phyloP scores from a whole-genome alignment of 2,329 filamentous ascomycete genomes.

The Aureobasidium sp. region DNA sequence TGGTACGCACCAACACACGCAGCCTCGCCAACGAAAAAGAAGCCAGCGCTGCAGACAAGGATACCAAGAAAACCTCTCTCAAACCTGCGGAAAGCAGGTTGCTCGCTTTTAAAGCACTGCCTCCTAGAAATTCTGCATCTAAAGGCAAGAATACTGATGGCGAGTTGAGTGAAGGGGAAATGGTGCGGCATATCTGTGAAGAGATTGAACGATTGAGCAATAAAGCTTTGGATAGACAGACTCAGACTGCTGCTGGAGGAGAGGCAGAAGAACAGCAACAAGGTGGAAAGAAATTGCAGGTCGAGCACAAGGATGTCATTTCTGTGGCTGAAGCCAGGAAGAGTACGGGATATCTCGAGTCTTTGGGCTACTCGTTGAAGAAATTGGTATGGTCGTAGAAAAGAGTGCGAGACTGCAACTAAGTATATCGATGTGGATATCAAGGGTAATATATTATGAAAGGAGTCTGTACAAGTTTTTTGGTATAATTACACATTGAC shows the following conservation, averaged over 20 bases:
- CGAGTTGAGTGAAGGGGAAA: slow-evolving; percentile 41
- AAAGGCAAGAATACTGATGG: slow-evolving; percentile 19
- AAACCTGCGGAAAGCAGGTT: slow-evolving; percentile 24
- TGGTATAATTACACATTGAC: too few relatives aligned
- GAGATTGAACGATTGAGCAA: slow-evolving; percentile 63
- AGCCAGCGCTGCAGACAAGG: slow-evolving; percentile 20
- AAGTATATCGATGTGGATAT: neutral
- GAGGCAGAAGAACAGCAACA: slow-evolving; percentile 16
- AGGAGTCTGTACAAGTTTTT: neutral
- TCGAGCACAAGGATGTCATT: slow-evolving; percentile 64
- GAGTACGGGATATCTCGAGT: slow-evolving; percentile 78
- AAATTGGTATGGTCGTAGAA: slow-evolving; percentile 73
- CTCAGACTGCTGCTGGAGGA: slow-evolving; percentile 15
- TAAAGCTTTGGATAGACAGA: slow-evolving; percentile 21
- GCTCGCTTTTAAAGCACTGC: slow-evolving; percentile 50
- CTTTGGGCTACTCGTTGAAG: slow-evolving; percentile 83
- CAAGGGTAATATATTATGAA: neutral
- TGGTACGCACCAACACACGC: slow-evolving; percentile 75
- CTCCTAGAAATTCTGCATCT: slow-evolving; percentile 35
- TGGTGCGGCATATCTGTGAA: slow-evolving; percentile 58
- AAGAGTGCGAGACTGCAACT: too few relatives aligned
- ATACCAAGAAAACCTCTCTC: slow-evolving; percentile 20
- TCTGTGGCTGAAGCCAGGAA: slow-evolving; percentile 75
- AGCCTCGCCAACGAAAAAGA: slow-evolving; percentile 57
- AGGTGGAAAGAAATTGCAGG: slow-evolving; percentile 20